These are phyloP conservation scores for Pyronema omphalodes DNA, from an alignment of 495 filamentous ascomycete species.

Conservation along the genomic window DNA sequence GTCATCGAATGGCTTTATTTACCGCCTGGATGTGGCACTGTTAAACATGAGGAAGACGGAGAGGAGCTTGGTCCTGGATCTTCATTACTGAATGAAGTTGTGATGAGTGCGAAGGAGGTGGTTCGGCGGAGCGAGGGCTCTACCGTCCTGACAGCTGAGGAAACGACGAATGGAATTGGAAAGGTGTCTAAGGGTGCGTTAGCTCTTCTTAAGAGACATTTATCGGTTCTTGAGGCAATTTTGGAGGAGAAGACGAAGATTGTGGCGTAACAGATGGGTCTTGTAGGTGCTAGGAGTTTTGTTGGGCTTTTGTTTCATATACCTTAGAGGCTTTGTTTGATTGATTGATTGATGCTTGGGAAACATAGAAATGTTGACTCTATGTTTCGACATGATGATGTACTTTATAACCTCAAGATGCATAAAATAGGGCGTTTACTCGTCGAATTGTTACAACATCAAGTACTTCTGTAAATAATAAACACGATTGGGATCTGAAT, in stretches of 20 bases:
- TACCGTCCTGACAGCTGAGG: neutral
- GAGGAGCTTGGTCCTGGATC: slow-evolving; percentile 11
- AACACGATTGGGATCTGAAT: no score
- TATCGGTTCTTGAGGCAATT: slow-evolving; percentile 26
- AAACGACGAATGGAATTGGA: slow-evolving; percentile 7
- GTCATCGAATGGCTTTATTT: slow-evolving; percentile 37
- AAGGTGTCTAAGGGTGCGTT: slow-evolving; percentile 26
- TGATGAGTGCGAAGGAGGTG: slow-evolving; percentile 10
- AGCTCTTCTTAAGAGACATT: slow-evolving; percentile 27
- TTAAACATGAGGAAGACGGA: neutral
- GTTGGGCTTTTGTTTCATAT: neutral
- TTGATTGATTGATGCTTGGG: neutral
- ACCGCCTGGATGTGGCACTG: slow-evolving; percentile 2
- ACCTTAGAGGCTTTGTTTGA: slow-evolving; percentile 5
- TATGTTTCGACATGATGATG: no score
- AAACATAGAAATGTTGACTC: no score
- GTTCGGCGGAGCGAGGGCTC: slow-evolving; percentile 8
- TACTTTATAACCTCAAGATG: no score
- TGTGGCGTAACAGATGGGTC: neutral
- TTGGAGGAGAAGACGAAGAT: slow-evolving; percentile 7
- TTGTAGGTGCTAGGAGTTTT: neutral
- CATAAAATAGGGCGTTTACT: no score
- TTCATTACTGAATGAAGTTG: slow-evolving; percentile 15
- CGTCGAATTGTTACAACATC: no score
- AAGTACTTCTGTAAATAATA: no score